phyloP scores from a whole-genome alignment of 2,329 filamentous ascomycete genomes.

The Colletotrichum plurivorum region DNA sequence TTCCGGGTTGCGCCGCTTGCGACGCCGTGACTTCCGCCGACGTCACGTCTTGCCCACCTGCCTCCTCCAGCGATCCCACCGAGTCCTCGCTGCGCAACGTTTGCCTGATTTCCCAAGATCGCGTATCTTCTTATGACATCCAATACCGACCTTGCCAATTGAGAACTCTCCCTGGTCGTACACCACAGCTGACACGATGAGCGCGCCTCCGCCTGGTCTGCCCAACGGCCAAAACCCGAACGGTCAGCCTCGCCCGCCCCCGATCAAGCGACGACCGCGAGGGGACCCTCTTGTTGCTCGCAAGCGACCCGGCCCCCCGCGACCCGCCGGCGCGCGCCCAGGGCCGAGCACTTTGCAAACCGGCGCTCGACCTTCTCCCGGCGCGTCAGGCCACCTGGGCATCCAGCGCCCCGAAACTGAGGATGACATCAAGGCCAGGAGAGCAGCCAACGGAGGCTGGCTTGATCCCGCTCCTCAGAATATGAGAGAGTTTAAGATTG shows the following conservation, averaged over 20 bases:
- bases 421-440: slow-evolving; percentile 46
- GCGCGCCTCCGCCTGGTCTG: slow-evolving; percentile 54
- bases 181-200: slow-evolving; percentile 55
- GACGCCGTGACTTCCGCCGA: slow-evolving; percentile 4
- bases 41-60: slow-evolving; percentile 1
- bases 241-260: slow-evolving; percentile 55
- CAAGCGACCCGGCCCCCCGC: slow-evolving; percentile 61
- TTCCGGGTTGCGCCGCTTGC: slow-evolving; percentile 1
- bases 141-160: background rate
- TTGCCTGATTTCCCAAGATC: background rate
- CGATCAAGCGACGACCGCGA: slow-evolving; percentile 60
- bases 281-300: slow-evolving; percentile 76
- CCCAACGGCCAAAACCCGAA: slow-evolving; percentile 49
- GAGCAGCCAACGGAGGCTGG: slow-evolving; percentile 66
- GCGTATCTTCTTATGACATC: too few relatives aligned
- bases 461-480: slow-evolving; percentile 63
- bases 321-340: slow-evolving; percentile 46
- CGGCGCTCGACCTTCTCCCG: slow-evolving; percentile 31
- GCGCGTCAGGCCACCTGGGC: slow-evolving; percentile 29
- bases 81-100: background rate
- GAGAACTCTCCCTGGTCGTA: background rate
- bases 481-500: slow-evolving; percentile 68
- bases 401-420: slow-evolving; percentile 41
- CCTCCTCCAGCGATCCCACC: background rate
- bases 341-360: slow-evolving; percentile 43